Evolutionary conservation across 441 rosid species (phyloP).

Genomic region (Erysimum cheiri): DNA sequence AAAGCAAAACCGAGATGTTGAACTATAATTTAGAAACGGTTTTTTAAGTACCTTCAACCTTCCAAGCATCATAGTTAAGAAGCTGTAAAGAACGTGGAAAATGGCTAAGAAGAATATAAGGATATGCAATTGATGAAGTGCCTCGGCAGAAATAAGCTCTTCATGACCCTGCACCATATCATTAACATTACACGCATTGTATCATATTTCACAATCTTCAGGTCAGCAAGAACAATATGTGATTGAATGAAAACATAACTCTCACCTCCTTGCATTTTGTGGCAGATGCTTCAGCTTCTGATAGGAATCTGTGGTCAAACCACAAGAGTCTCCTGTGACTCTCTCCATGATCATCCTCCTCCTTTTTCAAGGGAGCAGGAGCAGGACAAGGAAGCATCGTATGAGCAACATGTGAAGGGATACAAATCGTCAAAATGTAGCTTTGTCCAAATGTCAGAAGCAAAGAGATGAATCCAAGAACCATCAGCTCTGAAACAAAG

Average conservation of each 20-base stretch:
- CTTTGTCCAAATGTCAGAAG: constrained; percentile 80
- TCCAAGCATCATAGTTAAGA: constrained; percentile 85
- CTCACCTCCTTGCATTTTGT: constrained; percentile 61
- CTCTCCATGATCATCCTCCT: constrained; percentile 46
- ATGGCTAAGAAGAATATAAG: constrained; percentile 92
- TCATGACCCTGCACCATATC: constrained; percentile 59
- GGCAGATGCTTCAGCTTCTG: constrained; percentile 43
- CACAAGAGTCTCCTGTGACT: constrained; percentile 63
- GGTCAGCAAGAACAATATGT: background rate
- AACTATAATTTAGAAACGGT: too few relatives aligned
- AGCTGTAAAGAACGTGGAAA: constrained; percentile 79
- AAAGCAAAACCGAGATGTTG: background rate
- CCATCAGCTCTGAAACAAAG: constrained; percentile 80
- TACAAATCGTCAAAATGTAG: constrained; percentile 66
- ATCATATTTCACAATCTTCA: background rate
- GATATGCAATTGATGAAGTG: constrained; percentile 84
- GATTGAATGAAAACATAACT: constrained; percentile 5
- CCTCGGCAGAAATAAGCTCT: constrained; percentile 69
- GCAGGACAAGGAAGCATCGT: constrained; percentile 77
- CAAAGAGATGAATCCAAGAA: constrained; percentile 91
- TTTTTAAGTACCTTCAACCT: constrained; percentile 66
- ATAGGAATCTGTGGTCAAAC: constrained; percentile 60
- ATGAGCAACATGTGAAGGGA: constrained; percentile 59
- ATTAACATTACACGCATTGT: constrained; percentile 15
- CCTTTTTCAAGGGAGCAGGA: background rate